These are phyloP conservation scores for Ascosphaera acerosa DNA, from an alignment of 2,329 filamentous ascomycete species.

Conservation along the genomic window DNA sequence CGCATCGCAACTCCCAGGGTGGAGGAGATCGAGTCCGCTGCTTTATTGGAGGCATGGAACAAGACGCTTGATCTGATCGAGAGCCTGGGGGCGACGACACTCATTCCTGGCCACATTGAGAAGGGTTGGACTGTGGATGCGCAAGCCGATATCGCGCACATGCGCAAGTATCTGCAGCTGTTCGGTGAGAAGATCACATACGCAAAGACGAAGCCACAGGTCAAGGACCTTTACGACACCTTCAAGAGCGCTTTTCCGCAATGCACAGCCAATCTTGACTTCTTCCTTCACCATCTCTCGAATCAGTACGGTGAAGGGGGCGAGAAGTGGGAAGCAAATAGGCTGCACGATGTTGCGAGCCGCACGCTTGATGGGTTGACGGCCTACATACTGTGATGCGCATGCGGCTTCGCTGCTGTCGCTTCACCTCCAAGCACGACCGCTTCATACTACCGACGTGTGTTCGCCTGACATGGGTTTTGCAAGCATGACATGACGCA, in stretches of 20 bases:
- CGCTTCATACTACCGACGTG: no score
- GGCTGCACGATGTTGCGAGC: constrained; percentile 9
- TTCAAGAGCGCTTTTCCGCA: constrained; percentile 11
- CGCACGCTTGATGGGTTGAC: no score
- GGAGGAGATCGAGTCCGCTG: constrained; percentile 10
- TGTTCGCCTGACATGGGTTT: no score
- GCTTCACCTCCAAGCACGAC: no score
- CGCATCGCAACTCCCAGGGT: constrained; percentile 7
- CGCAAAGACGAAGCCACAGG: constrained; percentile 8
- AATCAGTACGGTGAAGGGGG: constrained; percentile 13
- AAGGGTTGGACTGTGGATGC: constrained; percentile 10
- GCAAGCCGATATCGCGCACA: constrained; percentile 10
- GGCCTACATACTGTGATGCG: no score
- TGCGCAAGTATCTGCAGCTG: constrained; percentile 10
- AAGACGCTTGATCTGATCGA: constrained; percentile 9
- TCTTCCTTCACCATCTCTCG: constrained; percentile 12
- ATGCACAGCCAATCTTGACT: constrained; percentile 11
- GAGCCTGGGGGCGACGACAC: constrained; percentile 9
- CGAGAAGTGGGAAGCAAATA: constrained; percentile 12
- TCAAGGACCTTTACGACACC: constrained; percentile 10
- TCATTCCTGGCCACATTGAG: constrained; percentile 11
- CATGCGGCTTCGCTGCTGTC: no score
- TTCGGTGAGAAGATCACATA: constrained; percentile 11
- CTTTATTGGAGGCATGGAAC: constrained; percentile 9
- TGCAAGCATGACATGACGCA: no score